A percentile compares a stretch with the other conserved stretches of the same genome.
phyloP scores from a whole-genome alignment of 1,284 basidiomycete genomes.

The Sanghuangporus weigelae region DNA sequence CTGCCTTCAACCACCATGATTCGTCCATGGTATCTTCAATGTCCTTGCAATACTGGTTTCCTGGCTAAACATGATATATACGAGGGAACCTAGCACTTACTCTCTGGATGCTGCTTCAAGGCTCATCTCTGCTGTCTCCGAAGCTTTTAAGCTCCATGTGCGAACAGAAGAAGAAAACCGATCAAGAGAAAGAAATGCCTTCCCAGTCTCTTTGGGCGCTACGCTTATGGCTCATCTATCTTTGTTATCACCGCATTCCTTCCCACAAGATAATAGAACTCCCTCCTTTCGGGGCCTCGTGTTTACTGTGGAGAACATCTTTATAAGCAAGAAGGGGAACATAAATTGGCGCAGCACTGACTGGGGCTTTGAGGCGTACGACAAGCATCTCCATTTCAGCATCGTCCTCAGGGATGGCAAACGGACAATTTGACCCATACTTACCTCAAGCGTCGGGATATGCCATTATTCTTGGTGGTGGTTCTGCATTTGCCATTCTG shows the following conservation, averaged over 20 bases:
- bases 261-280: background rate
- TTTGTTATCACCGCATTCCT: background rate
- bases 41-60: too few relatives aligned
- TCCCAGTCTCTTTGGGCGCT: too few relatives aligned
- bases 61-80: too few relatives aligned
- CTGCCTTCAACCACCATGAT: too few relatives aligned
- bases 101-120: too few relatives aligned
- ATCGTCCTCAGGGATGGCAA: constrained; percentile 3
- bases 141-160: too few relatives aligned
- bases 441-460: constrained; percentile 17
- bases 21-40: too few relatives aligned
- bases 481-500: constrained; percentile 14
- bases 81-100: too few relatives aligned
- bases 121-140: too few relatives aligned
- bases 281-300: background rate
- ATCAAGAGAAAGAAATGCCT: too few relatives aligned
- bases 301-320: background rate
- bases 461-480: constrained; percentile 16
- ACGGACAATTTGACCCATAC: constrained; percentile 14
- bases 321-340: background rate
- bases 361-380: background rate
- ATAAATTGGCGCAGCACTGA: background rate
- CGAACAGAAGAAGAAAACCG: too few relatives aligned
- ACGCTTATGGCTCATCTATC: background rate
- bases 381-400: background rate